A percentile compares a stretch with the other conserved stretches of the same genome.
Conservation (phyloP, 208 protist species). For the Leishmania braziliensis region DNA sequence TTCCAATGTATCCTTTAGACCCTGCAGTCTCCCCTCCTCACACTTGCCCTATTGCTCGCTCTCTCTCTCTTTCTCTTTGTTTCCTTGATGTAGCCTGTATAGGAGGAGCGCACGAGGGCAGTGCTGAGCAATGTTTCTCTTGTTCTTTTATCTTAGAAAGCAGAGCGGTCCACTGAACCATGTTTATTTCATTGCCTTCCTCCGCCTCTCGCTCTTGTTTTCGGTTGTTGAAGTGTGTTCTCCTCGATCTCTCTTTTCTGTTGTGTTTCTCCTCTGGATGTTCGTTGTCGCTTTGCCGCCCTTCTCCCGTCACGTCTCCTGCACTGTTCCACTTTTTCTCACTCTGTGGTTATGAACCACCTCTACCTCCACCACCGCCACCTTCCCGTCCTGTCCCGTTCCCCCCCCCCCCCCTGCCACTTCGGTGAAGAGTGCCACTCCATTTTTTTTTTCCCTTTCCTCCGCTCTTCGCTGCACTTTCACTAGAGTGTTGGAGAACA, state of each 20-base stretch:
- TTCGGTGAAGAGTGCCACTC: neutral
- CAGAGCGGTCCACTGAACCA: neutral
- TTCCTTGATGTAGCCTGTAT: neutral
- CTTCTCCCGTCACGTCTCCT: neutral
- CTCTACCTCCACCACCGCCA: neutral
- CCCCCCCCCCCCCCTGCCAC: neutral
- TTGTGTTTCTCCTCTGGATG: neutral
- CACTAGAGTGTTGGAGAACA: neutral
- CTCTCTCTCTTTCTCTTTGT: neutral
- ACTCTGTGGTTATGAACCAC: too few relatives aligned
- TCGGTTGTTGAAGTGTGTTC: neutral
- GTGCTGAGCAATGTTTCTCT: neutral
- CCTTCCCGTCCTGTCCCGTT: neutral
- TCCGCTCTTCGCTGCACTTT: neutral
- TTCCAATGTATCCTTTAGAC: too few relatives aligned
- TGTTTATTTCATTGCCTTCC: neutral
- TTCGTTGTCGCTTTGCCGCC: neutral
- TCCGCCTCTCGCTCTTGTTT: neutral
- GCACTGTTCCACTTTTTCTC: neutral
- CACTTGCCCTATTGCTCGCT: too few relatives aligned
- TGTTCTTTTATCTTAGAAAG: neutral
- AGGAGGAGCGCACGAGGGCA: neutral
- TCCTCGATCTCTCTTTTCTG: neutral
- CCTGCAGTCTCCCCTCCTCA: too few relatives aligned
- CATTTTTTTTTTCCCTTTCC: neutral